These are phyloP conservation scores for Sporothrix inflata DNA, from an alignment of 2,329 filamentous ascomycete genomes.

Conservation along the genomic window DNA sequence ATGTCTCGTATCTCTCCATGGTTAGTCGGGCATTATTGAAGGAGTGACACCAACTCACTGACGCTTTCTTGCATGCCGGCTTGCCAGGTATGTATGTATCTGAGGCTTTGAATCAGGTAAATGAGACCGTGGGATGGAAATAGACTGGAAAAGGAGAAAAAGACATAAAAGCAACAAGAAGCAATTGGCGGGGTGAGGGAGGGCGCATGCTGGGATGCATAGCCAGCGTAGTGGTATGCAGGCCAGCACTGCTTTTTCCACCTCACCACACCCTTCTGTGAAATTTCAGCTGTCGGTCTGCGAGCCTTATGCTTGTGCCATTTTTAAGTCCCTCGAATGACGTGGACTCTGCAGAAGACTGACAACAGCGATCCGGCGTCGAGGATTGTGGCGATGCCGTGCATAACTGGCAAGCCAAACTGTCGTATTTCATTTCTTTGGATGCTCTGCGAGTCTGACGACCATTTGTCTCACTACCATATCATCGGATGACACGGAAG, in stretches of 20 bases:
- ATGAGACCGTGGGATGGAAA: background rate
- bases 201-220: background rate
- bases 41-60: background rate
- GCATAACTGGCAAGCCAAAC: background rate
- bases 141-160: background rate
- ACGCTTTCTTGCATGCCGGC: background rate
- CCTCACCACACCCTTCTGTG: constrained; percentile 29
- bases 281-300: background rate
- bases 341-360: constrained; percentile 13
- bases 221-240: background rate
- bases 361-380: background rate
- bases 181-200: constrained; percentile 3
- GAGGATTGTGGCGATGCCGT: constrained; percentile 14
- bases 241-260: constrained; percentile 18
- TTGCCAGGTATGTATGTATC: background rate
- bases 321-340: background rate
- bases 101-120: background rate
- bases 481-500: constrained; percentile 14
- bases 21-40: constrained; percentile 23
- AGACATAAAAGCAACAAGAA: background rate
- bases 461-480: background rate
- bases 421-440: background rate
- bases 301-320: background rate
- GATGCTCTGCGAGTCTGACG: background rate
- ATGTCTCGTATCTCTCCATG: background rate